phyloP scores from a whole-genome alignment of 192 early-diverging fungal genomes.

The Kappamyces sp. region DNA sequence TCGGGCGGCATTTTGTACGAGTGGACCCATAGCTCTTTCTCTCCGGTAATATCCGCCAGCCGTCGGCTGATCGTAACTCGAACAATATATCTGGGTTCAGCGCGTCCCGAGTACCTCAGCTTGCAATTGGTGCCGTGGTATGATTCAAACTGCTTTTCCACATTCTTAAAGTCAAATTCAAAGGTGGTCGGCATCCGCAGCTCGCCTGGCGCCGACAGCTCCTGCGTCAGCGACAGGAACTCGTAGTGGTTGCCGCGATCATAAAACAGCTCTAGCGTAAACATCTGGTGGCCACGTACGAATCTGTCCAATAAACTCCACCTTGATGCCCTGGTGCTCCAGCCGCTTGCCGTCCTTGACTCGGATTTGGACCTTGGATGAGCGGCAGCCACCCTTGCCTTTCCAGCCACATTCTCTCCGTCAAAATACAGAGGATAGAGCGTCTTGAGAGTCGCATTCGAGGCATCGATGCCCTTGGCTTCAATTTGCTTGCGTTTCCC shows the following conservation, averaged over 20 bases:
- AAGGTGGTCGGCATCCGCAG: slow-evolving; percentile 70
- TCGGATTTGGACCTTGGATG: slow-evolving; percentile 61
- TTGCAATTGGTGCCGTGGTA: slow-evolving; percentile 98
- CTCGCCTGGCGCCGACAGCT: slow-evolving; percentile 91
- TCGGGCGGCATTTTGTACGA: slow-evolving; percentile 90
- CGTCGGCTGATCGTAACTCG: slow-evolving; percentile 84
- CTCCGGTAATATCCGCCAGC: slow-evolving; percentile 80
- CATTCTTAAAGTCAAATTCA: slow-evolving; percentile 97
- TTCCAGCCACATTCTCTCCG: slow-evolving; percentile 88
- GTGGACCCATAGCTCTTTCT: slow-evolving; percentile 98
- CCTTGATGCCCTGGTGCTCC: slow-evolving; percentile 97
- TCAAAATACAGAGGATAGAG: slow-evolving; percentile 95
- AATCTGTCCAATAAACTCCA: slow-evolving; percentile 97
- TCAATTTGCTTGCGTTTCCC: slow-evolving; percentile 89
- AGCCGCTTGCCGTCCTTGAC: slow-evolving; percentile 85
- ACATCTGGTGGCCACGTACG: slow-evolving; percentile 42
- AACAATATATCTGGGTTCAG: slow-evolving; percentile 74
- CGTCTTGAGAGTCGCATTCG: slow-evolving; percentile 58
- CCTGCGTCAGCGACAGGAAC: slow-evolving; percentile 88
- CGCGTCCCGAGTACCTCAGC: slow-evolving; percentile 52
- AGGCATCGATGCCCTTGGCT: slow-evolving; percentile 80
- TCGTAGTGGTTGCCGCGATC: slow-evolving; percentile 93
- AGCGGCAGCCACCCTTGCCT: slow-evolving; percentile 50
- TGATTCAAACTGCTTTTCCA: slow-evolving; percentile 99
- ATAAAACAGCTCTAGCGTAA: slow-evolving; percentile 77